phyloP scores from a whole-genome alignment of 352 stramenopile genomes.

The Pythium biforme region DNA sequence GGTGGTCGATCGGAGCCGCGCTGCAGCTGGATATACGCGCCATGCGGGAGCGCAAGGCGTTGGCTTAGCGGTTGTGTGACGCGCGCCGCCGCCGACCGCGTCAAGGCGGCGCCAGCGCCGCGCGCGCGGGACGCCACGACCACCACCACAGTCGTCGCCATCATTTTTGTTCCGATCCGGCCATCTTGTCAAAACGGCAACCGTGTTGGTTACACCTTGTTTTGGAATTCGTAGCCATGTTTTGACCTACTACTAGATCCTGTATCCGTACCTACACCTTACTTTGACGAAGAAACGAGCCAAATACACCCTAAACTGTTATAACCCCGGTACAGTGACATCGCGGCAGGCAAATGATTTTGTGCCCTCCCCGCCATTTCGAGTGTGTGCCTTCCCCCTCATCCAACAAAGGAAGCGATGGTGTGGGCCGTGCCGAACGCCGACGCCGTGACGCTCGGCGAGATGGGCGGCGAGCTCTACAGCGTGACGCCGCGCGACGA shows the following conservation, averaged over 20 bases:
- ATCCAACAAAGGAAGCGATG: constrained; percentile 29
- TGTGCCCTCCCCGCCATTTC: constrained; percentile 14
- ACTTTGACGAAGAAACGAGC: too few species aligned
- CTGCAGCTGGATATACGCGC: constrained; percentile 13
- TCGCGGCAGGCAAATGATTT: neutral
- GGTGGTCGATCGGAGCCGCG: constrained; percentile 5
- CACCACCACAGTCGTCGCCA: too few species aligned
- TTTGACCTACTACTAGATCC: too few species aligned
- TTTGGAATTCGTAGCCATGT: neutral
- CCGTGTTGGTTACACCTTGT: neutral
- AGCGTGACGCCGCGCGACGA: constrained; percentile 61
- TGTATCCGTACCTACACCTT: too few species aligned
- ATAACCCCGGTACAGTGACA: constrained; percentile 12
- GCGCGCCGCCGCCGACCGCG: constrained; percentile 9
- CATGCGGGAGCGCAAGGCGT: neutral
- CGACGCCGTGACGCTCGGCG: constrained; percentile 74
- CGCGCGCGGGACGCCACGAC: constrained; percentile 12
- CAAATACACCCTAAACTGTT: constrained; percentile 1
- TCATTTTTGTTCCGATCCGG: neutral
- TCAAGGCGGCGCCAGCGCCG: neutral
- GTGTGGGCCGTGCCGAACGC: constrained; percentile 59
- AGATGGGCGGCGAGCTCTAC: constrained; percentile 72
- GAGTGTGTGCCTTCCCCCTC: neutral
- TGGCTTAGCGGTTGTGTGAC: constrained; percentile 1
- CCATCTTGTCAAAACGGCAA: constrained; percentile 1